Base-by-base conservation (phyloP, 352 stramenopile genomes). In the Phytophthora pseudosyringae region DNA sequence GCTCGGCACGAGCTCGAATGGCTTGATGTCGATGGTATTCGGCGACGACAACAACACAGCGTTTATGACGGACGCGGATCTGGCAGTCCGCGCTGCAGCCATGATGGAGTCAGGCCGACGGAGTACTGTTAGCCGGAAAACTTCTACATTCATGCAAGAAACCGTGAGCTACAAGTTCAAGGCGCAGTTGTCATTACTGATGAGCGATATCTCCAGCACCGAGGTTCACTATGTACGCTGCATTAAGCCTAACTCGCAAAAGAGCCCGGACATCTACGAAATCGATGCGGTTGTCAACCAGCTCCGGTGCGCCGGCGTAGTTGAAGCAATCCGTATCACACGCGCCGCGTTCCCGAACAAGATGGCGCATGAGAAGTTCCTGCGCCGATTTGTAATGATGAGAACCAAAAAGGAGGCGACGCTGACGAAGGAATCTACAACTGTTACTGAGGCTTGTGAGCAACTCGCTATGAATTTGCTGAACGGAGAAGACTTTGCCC, bases 291-390 rank as follows among this genome's bases (percentile, higher is more conserved):
- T 97, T 29, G 80, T 96, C 29, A 93, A 89, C 51, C 91, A 97
- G 56, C 75, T 97, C 44, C 86, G 91, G 4, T 97, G 87, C 56
- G 91, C 89, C 3, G 91, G 91, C 59, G 89, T 97, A 21, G 86
- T 97, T 32, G 89, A 97, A 72, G 91, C 91, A 1, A 97, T 97
- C 46, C 88, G 91, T 21, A 97, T 97, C 55, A 95, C 87, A 43
- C 83, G 91, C 18, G 83, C 88, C 1, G 86, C 91, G 1, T 97
- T 97, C 63, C 91, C 91, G 3, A 97, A 97, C 82, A 98, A 99
- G 49, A 89, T 99, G 67, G 79, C 79, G 26, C 97, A 99, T 73
- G 75, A 97, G 56, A 90, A 90, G 43, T 96, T 94, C 56, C 62
- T 96, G 4, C 79, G 81, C 25, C 83, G 88, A 16, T 96, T 96